Base-by-base conservation (phyloP, 1,139 yeast genomes). In the Candida tunisiensis region DNA sequence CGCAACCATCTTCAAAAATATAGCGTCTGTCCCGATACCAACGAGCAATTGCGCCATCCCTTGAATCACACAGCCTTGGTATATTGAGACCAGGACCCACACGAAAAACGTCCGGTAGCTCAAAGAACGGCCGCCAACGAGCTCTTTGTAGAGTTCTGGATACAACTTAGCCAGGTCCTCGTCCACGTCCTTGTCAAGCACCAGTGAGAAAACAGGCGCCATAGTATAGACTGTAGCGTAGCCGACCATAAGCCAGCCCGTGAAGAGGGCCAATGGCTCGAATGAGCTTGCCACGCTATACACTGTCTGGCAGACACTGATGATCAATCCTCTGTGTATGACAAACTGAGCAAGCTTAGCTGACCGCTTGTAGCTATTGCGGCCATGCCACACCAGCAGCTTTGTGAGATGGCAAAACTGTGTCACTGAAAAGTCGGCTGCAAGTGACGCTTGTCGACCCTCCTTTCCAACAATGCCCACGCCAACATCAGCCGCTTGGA, bases 391-490 rank as follows among this genome's bases (percentile, higher is more conserved):
- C 27, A 91, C 63, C 27, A 91, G 56, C 31, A 91, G 62, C 42
- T 82, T 82, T 25, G 92, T 78, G 35, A 91, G 55, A 49, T 80
- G 82, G 44, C 92, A 80, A 49, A 91, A 91, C 51, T 85, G 94
- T 23, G 83, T 77, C 30, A 91, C 71, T 20, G 94, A 80, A 51
- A 85, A 91, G 52, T 91, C 99, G 0, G 98, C 98, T 3, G 96
- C 94, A 30, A 91, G 58, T 1, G 95, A 82, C 0, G 98, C 98
- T 49, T 91, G 99, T 39, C 75, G 75, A 16, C 99, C 99, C 51
- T 91, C 99, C 48, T 91, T 91, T 23, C 99, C 99, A 15, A 88
- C 98, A 40, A 91, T 88, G 30, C 99, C 99, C 22, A 91, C 93
- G 31, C 99, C 99, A 8, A 91, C 94, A 55, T 91, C 94, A 0